phyloP scores from a whole-genome alignment of 2,329 filamentous ascomycete species.

The Emmonsiellopsis sp. region DNA sequence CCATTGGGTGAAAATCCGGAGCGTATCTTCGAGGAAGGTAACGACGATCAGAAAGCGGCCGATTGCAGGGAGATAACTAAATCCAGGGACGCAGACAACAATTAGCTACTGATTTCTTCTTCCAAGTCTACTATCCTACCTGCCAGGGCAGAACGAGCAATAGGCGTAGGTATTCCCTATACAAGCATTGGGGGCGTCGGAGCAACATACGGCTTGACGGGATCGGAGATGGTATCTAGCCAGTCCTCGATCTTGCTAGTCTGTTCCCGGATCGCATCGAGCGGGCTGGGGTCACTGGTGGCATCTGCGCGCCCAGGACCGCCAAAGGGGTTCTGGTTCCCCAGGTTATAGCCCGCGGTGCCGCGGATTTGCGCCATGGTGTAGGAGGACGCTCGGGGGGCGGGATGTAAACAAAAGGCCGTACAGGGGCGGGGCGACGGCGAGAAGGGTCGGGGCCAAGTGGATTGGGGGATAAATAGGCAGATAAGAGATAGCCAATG shows the following conservation, averaged over 20 bases:
- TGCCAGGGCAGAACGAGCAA: not conserved
- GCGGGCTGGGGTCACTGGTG: conserved; percentile 61
- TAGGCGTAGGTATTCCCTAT: conserved; percentile 2
- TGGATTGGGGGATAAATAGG: conserved; percentile 5
- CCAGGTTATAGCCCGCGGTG: conserved; percentile 75
- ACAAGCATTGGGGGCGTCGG: conserved; percentile 8
- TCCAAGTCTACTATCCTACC: not conserved
- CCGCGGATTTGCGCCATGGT: conserved; percentile 50
- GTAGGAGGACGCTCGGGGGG: conserved; percentile 5
- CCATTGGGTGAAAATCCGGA: conserved; percentile 97
- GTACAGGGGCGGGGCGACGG: not conserved
- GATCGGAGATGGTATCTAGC: conserved; percentile 78
- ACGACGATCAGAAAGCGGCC: conserved; percentile 97
- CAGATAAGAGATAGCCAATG: conserved; percentile 8
- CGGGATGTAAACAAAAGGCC: not conserved
- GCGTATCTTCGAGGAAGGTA: conserved; percentile 92
- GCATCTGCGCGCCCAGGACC: conserved; percentile 50
- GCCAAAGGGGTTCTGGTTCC: conserved; percentile 63
- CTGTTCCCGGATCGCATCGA: conserved; percentile 85
- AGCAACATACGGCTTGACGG: conserved; percentile 78
- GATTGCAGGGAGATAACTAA: conserved; percentile 84
- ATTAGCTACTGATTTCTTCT: not conserved
- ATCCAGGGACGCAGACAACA: conserved; percentile 4
- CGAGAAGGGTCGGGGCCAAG: not conserved
- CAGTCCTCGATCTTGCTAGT: conserved; percentile 98